Base-by-base conservation (phyloP, 139 green algal genomes). In the Volvox africanus region DNA sequence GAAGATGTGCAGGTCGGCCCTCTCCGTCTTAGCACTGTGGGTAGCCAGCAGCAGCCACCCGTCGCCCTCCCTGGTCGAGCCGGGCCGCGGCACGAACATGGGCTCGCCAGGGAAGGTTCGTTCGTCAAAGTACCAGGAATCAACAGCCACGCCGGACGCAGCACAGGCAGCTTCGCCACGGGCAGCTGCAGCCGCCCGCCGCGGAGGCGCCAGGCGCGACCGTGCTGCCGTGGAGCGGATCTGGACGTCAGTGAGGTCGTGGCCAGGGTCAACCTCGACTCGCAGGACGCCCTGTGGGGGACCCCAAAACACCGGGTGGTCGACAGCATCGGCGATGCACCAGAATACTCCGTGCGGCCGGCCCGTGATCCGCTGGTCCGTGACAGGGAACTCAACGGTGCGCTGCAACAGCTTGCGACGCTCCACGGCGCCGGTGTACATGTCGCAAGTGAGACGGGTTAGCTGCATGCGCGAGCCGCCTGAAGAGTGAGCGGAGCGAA, bases 21-120 rank as follows among this genome's bases (percentile, higher is more conserved):
- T 82, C 78, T 76, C 61, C 3, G 85, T 92, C 0, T 61, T 92
- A 16, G 92, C 95, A 91, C 97, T 93, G 86, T 96, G 96, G 1
- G 95, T 85, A 16, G 93, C 93, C 9, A 92, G 91, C 14, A 98
- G 86, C 65, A 98, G 85, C 95, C 95, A 97, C 73, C 96, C 96
- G 86, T 98, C 96, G 76, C 96, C 94, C 89, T 98, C 96, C 0
- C 80, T 65, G 0, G n/a, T 77, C 5, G 35, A 73, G 13, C 86
- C 89, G 2, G 93, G 91, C 2, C 93, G 87, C 0, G 96, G 94
- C 78, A 98, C 93, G 88, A 98, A 97, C 50, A 96, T 92, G 61
- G 95, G 95, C 94, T 98, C 96, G n/a, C 93, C 89, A 11, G 92
- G 87, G 88, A 97, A 97, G 80, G 76, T 92, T 20, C 93, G 92